phyloP scores from a whole-genome alignment of 768 basidiomycete genomes.

The Auricularia sp. region DNA sequence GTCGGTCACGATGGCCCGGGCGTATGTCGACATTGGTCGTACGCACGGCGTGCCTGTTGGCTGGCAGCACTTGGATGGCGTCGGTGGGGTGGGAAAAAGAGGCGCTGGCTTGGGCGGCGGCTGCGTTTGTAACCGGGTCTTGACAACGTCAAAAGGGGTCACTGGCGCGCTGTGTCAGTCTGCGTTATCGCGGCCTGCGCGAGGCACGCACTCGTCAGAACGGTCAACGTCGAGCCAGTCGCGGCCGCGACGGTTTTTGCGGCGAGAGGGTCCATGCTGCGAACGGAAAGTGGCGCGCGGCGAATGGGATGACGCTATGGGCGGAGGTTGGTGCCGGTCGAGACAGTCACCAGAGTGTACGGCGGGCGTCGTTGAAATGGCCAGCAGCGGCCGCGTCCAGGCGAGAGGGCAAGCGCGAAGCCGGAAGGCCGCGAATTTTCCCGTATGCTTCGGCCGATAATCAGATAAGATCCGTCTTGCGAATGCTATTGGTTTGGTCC shows the following conservation, averaged over 20 bases:
- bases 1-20: slow-evolving; percentile 46
- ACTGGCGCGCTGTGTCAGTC: slow-evolving; percentile 41
- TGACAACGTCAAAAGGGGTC: slow-evolving; percentile 98
- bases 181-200: slow-evolving; percentile 6
- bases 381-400: background rate
- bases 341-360: no score
- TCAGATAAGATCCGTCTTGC: background rate
- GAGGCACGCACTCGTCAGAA: slow-evolving; percentile 58
- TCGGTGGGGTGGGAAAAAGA: slow-evolving; percentile 43
- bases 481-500: background rate
- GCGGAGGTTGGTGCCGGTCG: no score
- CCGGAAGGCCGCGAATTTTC: background rate
- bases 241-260: slow-evolving; percentile 77
- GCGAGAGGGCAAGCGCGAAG: background rate
- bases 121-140: slow-evolving; percentile 92
- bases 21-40: slow-evolving; percentile 69
- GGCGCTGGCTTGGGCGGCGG: slow-evolving; percentile 39
- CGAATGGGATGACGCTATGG: background rate
- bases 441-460: background rate
- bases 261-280: slow-evolving; percentile 56
- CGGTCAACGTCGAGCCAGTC: slow-evolving; percentile 70
- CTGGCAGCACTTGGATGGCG: slow-evolving; percentile 57
- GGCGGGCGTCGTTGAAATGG: no score
- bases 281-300: background rate
- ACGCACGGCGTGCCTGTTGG: slow-evolving; percentile 48